Evolutionary conservation across 2,329 filamentous ascomycete genomes (phyloP).

Genomic region (Phaeosphaeria sp.): DNA sequence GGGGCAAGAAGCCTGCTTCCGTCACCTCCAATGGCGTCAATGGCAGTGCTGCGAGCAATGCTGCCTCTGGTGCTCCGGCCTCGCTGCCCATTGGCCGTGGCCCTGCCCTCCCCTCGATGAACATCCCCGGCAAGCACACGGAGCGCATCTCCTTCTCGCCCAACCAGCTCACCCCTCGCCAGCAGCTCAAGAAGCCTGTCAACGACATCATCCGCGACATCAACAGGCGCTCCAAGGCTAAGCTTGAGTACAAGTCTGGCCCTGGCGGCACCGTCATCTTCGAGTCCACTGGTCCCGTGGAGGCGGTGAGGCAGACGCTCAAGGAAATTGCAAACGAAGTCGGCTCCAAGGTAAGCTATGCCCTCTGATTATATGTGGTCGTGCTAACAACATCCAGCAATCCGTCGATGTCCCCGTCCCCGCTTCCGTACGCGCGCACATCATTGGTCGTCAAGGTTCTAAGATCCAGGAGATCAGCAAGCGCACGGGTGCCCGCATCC

Average conservation of each 20-base stretch:
- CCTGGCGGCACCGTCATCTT: constrained; percentile 78
- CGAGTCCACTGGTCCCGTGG: constrained; percentile 82
- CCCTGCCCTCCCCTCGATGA: constrained; percentile 65
- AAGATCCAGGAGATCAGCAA: constrained; percentile 91
- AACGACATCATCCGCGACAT: constrained; percentile 88
- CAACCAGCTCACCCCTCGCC: constrained; percentile 76
- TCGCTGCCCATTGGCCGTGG: constrained; percentile 46
- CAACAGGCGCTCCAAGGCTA: constrained; percentile 89
- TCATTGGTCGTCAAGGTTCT: constrained; percentile 90
- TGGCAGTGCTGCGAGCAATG: constrained; percentile 57
- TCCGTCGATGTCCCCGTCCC: constrained; percentile 80
- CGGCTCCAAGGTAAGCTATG: constrained; percentile 73
- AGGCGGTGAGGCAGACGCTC: constrained; percentile 84
- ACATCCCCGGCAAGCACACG: constrained; percentile 81
- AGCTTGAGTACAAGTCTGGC: constrained; percentile 77
- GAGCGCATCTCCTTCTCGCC: constrained; percentile 78
- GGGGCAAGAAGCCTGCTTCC: constrained; percentile 72
- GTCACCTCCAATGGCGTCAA: constrained; percentile 54
- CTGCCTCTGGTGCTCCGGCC: constrained; percentile 58
- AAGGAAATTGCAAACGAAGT: constrained; percentile 89
- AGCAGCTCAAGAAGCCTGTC: constrained; percentile 83
- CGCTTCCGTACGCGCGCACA: constrained; percentile 80
- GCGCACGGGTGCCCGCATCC: constrained; percentile 87
- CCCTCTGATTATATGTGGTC: neutral
- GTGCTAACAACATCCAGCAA: constrained; percentile 55